These are phyloP conservation scores for Boechera divaricarpa DNA, from an alignment of 345 rosid species.

Conservation along the genomic window DNA sequence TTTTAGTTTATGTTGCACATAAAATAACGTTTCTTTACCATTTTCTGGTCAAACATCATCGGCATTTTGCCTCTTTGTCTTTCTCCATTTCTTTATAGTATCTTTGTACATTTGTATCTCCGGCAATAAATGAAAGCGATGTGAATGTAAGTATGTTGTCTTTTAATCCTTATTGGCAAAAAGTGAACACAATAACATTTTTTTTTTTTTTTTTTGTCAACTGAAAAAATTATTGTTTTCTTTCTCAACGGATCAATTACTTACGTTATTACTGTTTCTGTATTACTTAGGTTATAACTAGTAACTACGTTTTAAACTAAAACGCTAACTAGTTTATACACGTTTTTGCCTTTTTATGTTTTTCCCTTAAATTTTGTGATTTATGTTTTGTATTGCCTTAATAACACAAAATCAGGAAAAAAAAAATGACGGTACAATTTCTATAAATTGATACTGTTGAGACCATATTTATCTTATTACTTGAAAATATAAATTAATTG, in stretches of 20 bases:
- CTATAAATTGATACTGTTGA: not conserved
- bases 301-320: not conserved
- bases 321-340: not conserved
- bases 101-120: constrained; percentile 23
- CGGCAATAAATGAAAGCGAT: constrained; percentile 34
- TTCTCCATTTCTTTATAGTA: constrained; percentile 9
- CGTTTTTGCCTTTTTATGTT: not conserved
- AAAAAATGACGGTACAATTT: not conserved
- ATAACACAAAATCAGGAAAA: not conserved
- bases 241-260: not conserved
- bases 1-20: constrained; percentile 13
- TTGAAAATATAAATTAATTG: not conserved
- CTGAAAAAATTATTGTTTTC: not conserved
- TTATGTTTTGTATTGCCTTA: not conserved
- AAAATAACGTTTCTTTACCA: constrained; percentile 41
- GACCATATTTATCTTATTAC: no score
- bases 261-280: not conserved
- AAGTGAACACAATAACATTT: not conserved
- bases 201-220: not conserved
- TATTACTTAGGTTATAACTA: not conserved
- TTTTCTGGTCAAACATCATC: constrained; percentile 46
- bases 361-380: not conserved
- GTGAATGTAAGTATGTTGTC: constrained; percentile 26
- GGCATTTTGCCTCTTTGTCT: constrained; percentile 38
- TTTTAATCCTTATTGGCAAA: constrained; percentile 1